Percentiles rank a stretch among this genome's conserved stretches.
phyloP scores from a whole-genome alignment of 331 rosid species.

The Acacia pycnantha region DNA sequence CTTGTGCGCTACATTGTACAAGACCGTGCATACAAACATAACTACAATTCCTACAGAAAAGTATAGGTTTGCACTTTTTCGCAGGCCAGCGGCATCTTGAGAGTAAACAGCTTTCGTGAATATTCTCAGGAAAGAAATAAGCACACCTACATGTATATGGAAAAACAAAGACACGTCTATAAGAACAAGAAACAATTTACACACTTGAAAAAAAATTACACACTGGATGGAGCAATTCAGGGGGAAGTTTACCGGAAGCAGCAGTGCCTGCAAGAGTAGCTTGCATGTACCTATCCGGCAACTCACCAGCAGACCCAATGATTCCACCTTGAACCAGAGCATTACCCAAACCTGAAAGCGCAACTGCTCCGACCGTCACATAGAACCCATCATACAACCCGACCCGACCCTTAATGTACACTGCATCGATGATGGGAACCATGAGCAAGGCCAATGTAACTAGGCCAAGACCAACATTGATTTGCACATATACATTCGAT shows the following conservation, averaged over 20 bases:
- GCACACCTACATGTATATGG: conserved; percentile 52
- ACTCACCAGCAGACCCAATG: conserved; percentile 82
- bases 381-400: conserved; percentile 75
- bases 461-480: conserved; percentile 64
- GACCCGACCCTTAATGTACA: conserved; percentile 67
- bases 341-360: not conserved
- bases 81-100: conserved; percentile 68
- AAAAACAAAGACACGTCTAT: no score
- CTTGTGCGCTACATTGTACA: conserved; percentile 61
- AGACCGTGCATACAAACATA: conserved; percentile 57
- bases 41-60: conserved; percentile 65
- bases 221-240: no score
- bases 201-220: no score
- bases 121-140: conserved; percentile 67
- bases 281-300: conserved; percentile 86
- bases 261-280: conserved; percentile 91
- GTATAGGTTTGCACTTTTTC: conserved; percentile 78
- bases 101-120: conserved; percentile 72
- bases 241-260: conserved; percentile 56
- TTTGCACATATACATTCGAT: conserved; percentile 53
- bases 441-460: conserved; percentile 53
- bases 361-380: conserved; percentile 49
- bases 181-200: no score
- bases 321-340: conserved; percentile 80
- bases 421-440: conserved; percentile 68